Conservation (phyloP, 2,329 filamentous ascomycete genomes). For the Aspergillus sp. region DNA sequence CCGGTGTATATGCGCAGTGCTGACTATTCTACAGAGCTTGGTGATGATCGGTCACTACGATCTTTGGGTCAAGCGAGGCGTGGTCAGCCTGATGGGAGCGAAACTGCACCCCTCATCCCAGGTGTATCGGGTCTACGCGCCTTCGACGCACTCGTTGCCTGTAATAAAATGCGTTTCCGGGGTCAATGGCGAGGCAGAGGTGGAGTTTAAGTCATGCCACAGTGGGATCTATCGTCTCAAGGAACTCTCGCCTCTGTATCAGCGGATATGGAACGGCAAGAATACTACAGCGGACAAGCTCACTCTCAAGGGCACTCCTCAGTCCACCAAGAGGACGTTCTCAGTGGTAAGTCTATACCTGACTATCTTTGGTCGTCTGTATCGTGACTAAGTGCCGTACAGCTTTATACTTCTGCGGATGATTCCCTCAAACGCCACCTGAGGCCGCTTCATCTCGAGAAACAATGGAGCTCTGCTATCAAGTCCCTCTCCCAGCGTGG, state of each 20-base stretch:
- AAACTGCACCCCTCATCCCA: conserved; percentile 51
- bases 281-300: conserved; percentile 36
- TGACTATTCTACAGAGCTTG: conserved; percentile 40
- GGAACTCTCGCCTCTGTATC: conserved; percentile 54
- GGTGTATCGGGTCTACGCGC: conserved; percentile 55
- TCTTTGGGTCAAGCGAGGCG: conserved; percentile 58
- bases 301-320: conserved; percentile 30
- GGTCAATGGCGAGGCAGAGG: conserved; percentile 46
- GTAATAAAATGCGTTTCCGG: conserved; percentile 51
- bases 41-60: conserved; percentile 57
- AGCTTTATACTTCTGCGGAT: conserved; percentile 47
- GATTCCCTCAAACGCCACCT: conserved; percentile 45
- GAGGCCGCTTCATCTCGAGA: conserved; percentile 46
- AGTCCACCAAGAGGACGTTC: conserved; percentile 38
- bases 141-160: conserved; percentile 59
- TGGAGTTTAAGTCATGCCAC: conserved; percentile 52
- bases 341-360: conserved; percentile 39
- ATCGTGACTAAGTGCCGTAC: conserved; percentile 18
- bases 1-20: conserved; percentile 1
- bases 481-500: conserved; percentile 47
- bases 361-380: not conserved
- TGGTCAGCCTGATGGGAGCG: conserved; percentile 61
- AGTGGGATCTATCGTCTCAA: conserved; percentile 49
- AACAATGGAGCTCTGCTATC: conserved; percentile 48
- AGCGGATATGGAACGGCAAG: conserved; percentile 54